Conservation (phyloP, 1,139 yeast species). For the Tardiomyces depauwii region DNA sequence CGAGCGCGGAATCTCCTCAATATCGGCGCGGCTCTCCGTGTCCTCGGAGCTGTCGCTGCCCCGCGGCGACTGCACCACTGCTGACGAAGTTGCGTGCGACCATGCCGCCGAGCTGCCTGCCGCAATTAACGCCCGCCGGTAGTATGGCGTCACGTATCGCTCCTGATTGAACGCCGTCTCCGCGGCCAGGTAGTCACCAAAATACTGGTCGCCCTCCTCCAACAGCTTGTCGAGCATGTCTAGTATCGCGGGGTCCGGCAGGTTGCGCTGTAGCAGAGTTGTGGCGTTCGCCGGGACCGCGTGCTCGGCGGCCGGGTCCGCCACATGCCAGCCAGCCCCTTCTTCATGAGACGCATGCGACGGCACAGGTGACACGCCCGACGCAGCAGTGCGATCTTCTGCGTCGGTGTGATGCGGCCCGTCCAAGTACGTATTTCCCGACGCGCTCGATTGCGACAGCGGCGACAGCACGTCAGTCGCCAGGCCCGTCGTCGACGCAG, state of each 20-base stretch:
- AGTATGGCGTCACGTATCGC: background rate
- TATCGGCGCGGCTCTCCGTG: slow-evolving; percentile 1
- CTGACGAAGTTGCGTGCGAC: background rate
- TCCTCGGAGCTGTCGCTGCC: slow-evolving; percentile 6
- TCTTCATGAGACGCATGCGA: too few species aligned
- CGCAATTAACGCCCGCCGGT: background rate
- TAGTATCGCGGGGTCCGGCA: background rate
- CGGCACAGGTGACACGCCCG: too few species aligned
- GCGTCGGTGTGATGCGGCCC: too few species aligned
- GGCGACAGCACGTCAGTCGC: too few species aligned
- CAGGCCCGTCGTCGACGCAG: too few species aligned
- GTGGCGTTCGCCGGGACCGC: background rate
- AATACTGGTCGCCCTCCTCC: background rate
- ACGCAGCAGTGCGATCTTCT: too few species aligned
- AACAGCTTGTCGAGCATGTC: background rate
- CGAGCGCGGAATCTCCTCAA: background rate
- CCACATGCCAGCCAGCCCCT: too few species aligned
- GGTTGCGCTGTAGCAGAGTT: background rate
- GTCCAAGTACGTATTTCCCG: too few species aligned
- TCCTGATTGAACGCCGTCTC: background rate
- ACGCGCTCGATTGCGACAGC: too few species aligned
- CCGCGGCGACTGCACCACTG: background rate
- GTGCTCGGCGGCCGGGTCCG: too few species aligned
- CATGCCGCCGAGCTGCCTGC: background rate
- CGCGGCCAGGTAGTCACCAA: background rate